Evolutionary conservation across 129 eudicot genomes (phyloP).

Genomic region (Flaveria robusta): DNA sequence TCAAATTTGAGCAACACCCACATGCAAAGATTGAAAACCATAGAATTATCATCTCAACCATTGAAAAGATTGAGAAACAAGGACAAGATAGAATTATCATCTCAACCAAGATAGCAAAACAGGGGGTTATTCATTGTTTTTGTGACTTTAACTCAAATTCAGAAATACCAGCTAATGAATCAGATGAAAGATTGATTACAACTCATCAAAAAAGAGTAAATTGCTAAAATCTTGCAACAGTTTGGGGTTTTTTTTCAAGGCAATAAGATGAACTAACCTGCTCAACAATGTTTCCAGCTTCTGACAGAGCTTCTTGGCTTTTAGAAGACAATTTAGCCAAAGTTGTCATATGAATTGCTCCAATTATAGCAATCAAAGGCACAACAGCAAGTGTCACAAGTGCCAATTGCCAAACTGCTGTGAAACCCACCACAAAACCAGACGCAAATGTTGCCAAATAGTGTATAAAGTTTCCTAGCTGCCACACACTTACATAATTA

Average conservation of each 20-base stretch:
- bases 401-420: constrained; percentile 99
- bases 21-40: constrained; percentile 11
- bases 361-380: constrained; percentile 90
- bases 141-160: neutral
- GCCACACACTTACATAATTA: constrained; percentile 30
- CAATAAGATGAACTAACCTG: constrained; percentile 50
- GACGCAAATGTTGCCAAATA: constrained; percentile 95
- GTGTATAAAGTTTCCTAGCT: constrained; percentile 97
- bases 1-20: constrained; percentile 12
- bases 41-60: neutral
- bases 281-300: constrained; percentile 94
- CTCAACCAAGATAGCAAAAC: constrained; percentile 18
- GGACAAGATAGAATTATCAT: neutral
- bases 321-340: constrained; percentile 72
- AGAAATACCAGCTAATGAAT: neutral
- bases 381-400: constrained; percentile 90
- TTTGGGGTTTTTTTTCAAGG: neutral
- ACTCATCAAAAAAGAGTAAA: constrained; percentile 4
- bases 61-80: constrained; percentile 18
- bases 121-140: neutral
- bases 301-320: constrained; percentile 90
- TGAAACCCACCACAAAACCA: constrained; percentile 97
- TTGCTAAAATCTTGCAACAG: constrained; percentile 3
- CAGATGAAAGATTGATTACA: neutral
- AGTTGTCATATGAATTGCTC: constrained; percentile 76